These are phyloP conservation scores for Furcasterigmium sp. DNA, from an alignment of 2,329 filamentous ascomycete genomes.

Conservation along the genomic window DNA sequence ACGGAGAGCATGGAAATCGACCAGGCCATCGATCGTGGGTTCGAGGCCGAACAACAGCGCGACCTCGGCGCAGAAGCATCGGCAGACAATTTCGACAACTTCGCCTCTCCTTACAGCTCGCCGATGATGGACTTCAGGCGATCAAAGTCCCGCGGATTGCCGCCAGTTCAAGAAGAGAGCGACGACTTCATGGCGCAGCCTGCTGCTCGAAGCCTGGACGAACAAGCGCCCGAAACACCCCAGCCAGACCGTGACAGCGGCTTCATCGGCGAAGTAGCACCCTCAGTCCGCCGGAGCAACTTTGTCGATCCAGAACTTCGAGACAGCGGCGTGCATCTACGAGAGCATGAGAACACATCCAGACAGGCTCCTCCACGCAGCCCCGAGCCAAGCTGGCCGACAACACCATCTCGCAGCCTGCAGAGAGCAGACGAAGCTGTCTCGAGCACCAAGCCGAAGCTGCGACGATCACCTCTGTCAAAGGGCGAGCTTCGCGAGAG, in stretches of 20 bases:
- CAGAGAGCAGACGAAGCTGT: conserved; percentile 8
- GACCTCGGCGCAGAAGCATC: conserved; percentile 12
- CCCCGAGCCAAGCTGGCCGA: conserved; percentile 5
- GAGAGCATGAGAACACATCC: conserved; percentile 33
- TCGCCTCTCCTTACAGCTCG: conserved; percentile 9
- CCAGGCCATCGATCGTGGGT: conserved; percentile 9
- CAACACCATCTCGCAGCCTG: conserved; percentile 2
- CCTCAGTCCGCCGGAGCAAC: conserved; percentile 24
- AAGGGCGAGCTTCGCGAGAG: conserved; percentile 14
- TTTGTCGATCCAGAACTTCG: conserved; percentile 31
- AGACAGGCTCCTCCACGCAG: conserved; percentile 14
- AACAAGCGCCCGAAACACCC: conserved; percentile 12
- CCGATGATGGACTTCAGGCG: conserved; percentile 29
- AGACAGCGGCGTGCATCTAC: conserved; percentile 54
- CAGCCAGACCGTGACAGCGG: conserved; percentile 45
- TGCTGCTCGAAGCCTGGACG: background rate
- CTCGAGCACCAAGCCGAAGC: conserved; percentile 22
- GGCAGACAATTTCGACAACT: conserved; percentile 1
- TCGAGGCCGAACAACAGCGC: conserved; percentile 23
- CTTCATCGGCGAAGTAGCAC: conserved; percentile 39
- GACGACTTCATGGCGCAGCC: conserved; percentile 25
- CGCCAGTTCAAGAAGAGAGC: conserved; percentile 47
- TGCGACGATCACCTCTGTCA: conserved; percentile 14
- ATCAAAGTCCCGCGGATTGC: conserved; percentile 37
- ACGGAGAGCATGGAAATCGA: conserved; percentile 10